Evolutionary conservation across 176 grass and related monocot genomes (phyloP), one percentile per base, ranked within the genome.

Genomic region (Cenchrus fungigraminus): DNA sequence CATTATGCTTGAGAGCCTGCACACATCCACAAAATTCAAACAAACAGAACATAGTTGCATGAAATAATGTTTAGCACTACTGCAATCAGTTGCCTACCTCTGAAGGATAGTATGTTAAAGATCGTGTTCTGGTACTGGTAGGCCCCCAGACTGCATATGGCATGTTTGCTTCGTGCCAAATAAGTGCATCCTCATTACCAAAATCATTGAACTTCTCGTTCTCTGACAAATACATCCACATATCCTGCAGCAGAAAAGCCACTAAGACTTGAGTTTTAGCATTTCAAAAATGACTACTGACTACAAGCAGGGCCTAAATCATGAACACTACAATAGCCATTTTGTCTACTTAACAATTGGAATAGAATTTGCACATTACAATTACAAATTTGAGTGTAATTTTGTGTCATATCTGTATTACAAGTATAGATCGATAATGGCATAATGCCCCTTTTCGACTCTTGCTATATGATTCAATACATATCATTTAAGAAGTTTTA

Each of bases 201-300:
- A 99, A 99, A 58, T 97, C 94, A 12, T 89, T 99, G 74, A 99
- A 99, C 77, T 97, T 94, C 63, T 96, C 94, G 1, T 87, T 82
- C 62, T 94, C 94, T 19, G 97, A 92, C 68, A 99, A 89, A 92
- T 99, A 99, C 57, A 99, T 83, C 97, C 97, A 99, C 97, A 99
- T 97, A 84, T 99, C 97, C 97, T 99, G 88, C 63, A 83, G 77
- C 69, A 89, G 73, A 9, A 89, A 14, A 63, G 70, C 32, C 76
- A 88, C 11, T 68, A 83, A n/a, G 15, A 2, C 85, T 15, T 54
- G 69, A 4, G 4, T 4, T 49, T 83, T 69, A 89, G 68, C 6
- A 84, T 74, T 54, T 73, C 2, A 40, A 31, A 43, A 72, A 83
- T 68, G 7, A 14, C 37, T 22, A 77, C 66, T 46, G 7, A 51